These are phyloP conservation scores for Diospyros kaki DNA, from an alignment of 148 eudicot genomes.

Conservation along the genomic window DNA sequence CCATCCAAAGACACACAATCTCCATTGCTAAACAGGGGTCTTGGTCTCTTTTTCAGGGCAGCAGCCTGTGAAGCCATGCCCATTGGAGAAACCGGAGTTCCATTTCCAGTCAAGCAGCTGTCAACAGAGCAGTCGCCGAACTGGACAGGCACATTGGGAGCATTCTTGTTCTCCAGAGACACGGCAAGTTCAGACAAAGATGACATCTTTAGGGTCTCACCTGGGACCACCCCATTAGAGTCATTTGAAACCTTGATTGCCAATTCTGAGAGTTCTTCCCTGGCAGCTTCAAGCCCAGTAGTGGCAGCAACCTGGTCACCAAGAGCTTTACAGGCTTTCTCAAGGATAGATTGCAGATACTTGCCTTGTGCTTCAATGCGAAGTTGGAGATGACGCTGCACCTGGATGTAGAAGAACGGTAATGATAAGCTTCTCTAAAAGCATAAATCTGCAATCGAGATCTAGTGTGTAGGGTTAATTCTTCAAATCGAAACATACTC, in stretches of 20 bases:
- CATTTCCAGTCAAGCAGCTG: conserved; percentile 55
- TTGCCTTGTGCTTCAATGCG: conserved; percentile 76
- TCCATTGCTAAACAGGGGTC: neutral
- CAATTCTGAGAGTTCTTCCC: conserved; percentile 53
- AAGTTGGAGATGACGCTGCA: conserved; percentile 64
- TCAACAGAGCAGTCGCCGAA: conserved; percentile 58
- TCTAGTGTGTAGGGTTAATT: too few species aligned
- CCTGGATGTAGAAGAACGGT: conserved; percentile 30
- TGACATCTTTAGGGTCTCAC: conserved; percentile 33
- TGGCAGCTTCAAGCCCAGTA: conserved; percentile 56
- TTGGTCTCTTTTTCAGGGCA: too few species aligned
- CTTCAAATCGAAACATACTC: too few species aligned
- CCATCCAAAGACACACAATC: conserved; percentile 20
- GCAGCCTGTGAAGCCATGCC: neutral
- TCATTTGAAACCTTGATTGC: conserved; percentile 51
- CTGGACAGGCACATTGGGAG: conserved; percentile 25
- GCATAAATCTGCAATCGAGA: neutral
- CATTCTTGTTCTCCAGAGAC: conserved; percentile 19
- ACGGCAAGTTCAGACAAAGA: conserved; percentile 23
- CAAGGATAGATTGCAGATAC: conserved; percentile 67
- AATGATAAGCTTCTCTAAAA: neutral
- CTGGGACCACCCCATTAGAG: conserved; percentile 19
- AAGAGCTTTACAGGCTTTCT: conserved; percentile 69
- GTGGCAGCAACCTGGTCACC: conserved; percentile 40
- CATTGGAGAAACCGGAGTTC: conserved; percentile 33